Base-by-base conservation (phyloP, 108 stramenopile species). In the Fragilariopsis cylindrus region DNA sequence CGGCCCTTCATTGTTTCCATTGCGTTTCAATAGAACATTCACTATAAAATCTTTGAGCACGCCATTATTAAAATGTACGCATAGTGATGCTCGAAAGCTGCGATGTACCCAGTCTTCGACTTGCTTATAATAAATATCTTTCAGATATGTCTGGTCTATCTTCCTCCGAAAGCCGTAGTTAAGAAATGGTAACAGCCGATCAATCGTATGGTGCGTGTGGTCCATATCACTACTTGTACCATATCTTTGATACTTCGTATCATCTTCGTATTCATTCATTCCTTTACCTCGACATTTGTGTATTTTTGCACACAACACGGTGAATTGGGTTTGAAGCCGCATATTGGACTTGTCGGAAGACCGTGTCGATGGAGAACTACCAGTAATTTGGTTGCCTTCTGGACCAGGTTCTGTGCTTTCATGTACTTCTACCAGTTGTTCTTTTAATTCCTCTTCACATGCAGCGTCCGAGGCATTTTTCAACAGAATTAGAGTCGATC, bases 401-500 rank as follows among this genome's bases (percentile, higher is more conserved):
- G 19, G 18, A 4, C 3, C 48, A 66, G 44, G 45, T 13, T 46
- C 48, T 60, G 16, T 21, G 9, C 19, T 60, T 60, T 30, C 19
- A 3, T 21, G 16, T 21, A 3, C n/a, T 60, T 7, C 43, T 11
- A 3, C 4, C n/a, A 15, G 13, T 16, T 46, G 65, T 13, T 48
- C 7, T 19, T 69, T 48, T 11, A 4, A 39, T 30, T 43, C 66
- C 7, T 30, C 46, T 3, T 60, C 12, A 47, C 5, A 57, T 46
- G 45, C 60, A 4, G 0, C 40, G 72, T 66, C 73, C 50, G 74
- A 44, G 62, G 69, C 21, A 45, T 46, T 45, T 40, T 53, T 30
- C 30, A 60, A 5, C 44, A 91, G 75, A n/a, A 75, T 54, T 30
- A 94, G 57, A 11, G 87, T 91, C 8, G 93, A 90, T 57, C 93